phyloP scores from a whole-genome alignment of 2,329 filamentous ascomycete genomes.

The Aureobasidium vineae region DNA sequence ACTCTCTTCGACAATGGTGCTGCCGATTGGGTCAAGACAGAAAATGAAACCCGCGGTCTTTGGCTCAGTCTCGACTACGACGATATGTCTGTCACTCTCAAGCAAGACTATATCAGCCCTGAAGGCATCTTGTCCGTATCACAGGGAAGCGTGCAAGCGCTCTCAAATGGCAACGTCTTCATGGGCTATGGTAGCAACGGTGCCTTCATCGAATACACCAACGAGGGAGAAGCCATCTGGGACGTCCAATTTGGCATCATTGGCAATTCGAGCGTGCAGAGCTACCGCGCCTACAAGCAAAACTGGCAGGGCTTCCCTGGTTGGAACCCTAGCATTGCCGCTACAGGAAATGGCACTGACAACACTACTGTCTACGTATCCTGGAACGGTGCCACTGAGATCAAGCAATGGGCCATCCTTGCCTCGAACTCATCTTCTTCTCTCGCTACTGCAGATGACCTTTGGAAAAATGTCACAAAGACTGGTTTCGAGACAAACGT shows the following conservation, averaged over 20 bases:
- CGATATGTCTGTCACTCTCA: constrained; percentile 35
- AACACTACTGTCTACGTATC: constrained; percentile 28
- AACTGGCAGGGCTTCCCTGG: constrained; percentile 26
- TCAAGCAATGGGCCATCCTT: constrained; percentile 29
- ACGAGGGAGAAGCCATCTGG: constrained; percentile 52
- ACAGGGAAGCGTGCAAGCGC: constrained; percentile 53
- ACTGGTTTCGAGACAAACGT: constrained; percentile 30
- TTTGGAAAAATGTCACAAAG: constrained; percentile 29
- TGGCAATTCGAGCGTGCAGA: constrained; percentile 42
- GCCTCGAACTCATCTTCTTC: constrained; percentile 25
- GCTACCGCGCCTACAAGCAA: constrained; percentile 54
- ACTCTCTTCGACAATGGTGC: constrained; percentile 32
- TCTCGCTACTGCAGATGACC: constrained; percentile 3
- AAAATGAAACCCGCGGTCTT: constrained; percentile 26
- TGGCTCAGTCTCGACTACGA: constrained; percentile 32
- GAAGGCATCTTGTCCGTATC: constrained; percentile 47
- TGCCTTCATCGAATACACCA: constrained; percentile 43
- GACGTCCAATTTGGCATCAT: constrained; percentile 48
- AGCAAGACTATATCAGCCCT: constrained; percentile 32
- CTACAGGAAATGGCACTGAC: constrained; percentile 10
- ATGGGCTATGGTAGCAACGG: constrained; percentile 54
- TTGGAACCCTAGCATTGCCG: constrained; percentile 27
- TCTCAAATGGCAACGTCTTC: constrained; percentile 54
- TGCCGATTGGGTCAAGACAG: constrained; percentile 27
- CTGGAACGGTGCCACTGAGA: constrained; percentile 31